These are phyloP conservation scores for Hemileccinum rubropunctum DNA, from an alignment of 768 basidiomycete genomes.

Conservation along the genomic window DNA sequence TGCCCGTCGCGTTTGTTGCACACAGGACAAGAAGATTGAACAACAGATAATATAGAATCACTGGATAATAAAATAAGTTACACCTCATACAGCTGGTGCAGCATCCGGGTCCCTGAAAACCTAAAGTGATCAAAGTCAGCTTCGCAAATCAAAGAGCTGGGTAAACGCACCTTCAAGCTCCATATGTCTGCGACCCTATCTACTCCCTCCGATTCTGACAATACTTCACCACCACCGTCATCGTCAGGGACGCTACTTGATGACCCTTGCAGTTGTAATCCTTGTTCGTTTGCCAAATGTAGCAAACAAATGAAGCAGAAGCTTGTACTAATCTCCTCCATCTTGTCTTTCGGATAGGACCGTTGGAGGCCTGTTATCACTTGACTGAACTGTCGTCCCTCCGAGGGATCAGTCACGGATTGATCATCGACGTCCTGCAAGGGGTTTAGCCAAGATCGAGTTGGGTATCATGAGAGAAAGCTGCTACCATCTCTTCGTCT, in stretches of 20 bases:
- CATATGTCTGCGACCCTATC: constrained; percentile 68
- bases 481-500: constrained; percentile 53
- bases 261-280: constrained; percentile 72
- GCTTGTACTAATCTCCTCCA: constrained; percentile 97
- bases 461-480: background rate
- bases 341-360: constrained; percentile 88
- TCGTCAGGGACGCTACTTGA: constrained; percentile 35
- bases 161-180: constrained; percentile 60
- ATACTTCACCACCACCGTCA: constrained; percentile 34
- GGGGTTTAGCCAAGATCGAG: background rate
- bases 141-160: background rate
- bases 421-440: constrained; percentile 54
- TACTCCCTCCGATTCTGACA: constrained; percentile 34
- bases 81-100: constrained; percentile 22
- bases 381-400: constrained; percentile 67
- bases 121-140: constrained; percentile 23
- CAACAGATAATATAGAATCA: constrained; percentile 9
- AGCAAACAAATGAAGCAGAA: constrained; percentile 99
- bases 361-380: constrained; percentile 81
- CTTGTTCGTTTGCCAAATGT: constrained; percentile 96
- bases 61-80: constrained; percentile 21
- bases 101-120: constrained; percentile 46
- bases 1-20: background rate
- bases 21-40: constrained; percentile 9
- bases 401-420: constrained; percentile 57